Conservation (phyloP, 257 asterid species). For the Solanum boliviense region DNA sequence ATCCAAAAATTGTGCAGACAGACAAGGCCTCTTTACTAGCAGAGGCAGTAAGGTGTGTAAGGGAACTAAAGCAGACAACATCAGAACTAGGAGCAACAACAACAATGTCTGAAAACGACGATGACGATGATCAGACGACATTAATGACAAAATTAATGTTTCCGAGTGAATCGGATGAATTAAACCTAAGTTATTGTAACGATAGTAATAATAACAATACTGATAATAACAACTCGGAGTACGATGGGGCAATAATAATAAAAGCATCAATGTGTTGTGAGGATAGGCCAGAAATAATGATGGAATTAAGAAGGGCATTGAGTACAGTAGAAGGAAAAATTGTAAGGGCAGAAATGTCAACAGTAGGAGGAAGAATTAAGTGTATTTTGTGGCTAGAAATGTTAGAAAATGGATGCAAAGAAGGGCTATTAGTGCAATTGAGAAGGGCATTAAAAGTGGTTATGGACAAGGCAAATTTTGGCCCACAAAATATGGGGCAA, state of each 20-base stretch:
- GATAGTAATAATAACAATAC: background rate
- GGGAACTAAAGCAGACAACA: conserved; percentile 52
- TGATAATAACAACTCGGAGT: background rate
- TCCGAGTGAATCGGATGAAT: conserved; percentile 68
- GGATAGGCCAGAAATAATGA: conserved; percentile 61
- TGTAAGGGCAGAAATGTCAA: conserved; percentile 69
- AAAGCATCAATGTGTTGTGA: conserved; percentile 66
- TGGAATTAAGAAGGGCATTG: conserved; percentile 54
- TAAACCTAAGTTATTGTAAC: conserved; percentile 29
- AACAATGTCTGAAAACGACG: background rate
- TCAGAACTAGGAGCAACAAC: conserved; percentile 16
- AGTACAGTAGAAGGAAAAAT: conserved; percentile 45
- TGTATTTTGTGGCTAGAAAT: conserved; percentile 41
- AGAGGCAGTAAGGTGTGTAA: conserved; percentile 69
- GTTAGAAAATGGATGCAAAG: conserved; percentile 14
- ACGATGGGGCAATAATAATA: background rate
- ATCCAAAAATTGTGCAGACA: conserved; percentile 27
- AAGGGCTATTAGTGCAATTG: conserved; percentile 29
- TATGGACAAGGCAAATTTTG: conserved; percentile 48
- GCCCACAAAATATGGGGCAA: conserved; percentile 40
- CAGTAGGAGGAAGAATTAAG: conserved; percentile 73
- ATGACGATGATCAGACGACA: background rate
- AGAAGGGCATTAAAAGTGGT: conserved; percentile 54
- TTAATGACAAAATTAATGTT: background rate
- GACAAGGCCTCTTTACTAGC: conserved; percentile 90